Evolutionary conservation across 352 stramenopile genomes (phyloP).

Genomic region (Phytophthora meadii): DNA sequence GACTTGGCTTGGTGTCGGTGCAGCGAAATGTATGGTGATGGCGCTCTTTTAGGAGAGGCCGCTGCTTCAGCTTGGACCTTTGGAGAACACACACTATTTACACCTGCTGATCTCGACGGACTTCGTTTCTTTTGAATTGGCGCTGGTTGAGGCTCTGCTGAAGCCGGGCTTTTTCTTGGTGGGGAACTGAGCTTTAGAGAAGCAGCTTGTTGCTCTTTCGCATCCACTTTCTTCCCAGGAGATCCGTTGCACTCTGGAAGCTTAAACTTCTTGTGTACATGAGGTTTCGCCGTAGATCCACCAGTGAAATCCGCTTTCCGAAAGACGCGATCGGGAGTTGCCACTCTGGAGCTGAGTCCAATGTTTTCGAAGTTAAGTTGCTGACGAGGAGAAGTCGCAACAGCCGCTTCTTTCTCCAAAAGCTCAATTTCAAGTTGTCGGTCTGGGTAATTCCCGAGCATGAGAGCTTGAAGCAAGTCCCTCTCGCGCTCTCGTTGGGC

Average conservation of each 20-base stretch:
- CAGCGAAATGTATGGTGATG: slow-evolving; percentile 19
- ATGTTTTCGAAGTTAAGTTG: slow-evolving; percentile 30
- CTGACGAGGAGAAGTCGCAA: slow-evolving; percentile 9
- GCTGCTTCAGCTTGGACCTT: background rate
- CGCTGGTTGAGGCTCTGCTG: background rate
- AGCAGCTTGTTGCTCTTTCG: slow-evolving; percentile 18
- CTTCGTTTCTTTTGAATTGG: slow-evolving; percentile 11
- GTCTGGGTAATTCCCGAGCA: slow-evolving; percentile 44
- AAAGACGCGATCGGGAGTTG: slow-evolving; percentile 48
- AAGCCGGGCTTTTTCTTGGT: background rate
- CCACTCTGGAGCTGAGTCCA: slow-evolving; percentile 32
- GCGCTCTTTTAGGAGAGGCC: slow-evolving; percentile 6
- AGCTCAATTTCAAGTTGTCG: slow-evolving; percentile 39
- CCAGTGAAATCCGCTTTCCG: slow-evolving; percentile 43
- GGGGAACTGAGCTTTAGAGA: slow-evolving; percentile 19
- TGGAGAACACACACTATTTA: slow-evolving; percentile 3
- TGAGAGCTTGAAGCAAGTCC: slow-evolving; percentile 64
- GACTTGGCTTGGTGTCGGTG: slow-evolving; percentile 11
- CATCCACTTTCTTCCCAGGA: slow-evolving; percentile 20
- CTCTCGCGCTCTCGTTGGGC: slow-evolving; percentile 60
- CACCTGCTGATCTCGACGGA: slow-evolving; percentile 22
- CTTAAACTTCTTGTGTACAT: slow-evolving; percentile 46
- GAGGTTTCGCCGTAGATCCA: slow-evolving; percentile 46
- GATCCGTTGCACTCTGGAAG: slow-evolving; percentile 55
- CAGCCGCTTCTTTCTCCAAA: slow-evolving; percentile 32